These are phyloP conservation scores for Trichophyton benhamiae DNA, from an alignment of 2,329 filamentous ascomycete genomes.

Conservation along the genomic window DNA sequence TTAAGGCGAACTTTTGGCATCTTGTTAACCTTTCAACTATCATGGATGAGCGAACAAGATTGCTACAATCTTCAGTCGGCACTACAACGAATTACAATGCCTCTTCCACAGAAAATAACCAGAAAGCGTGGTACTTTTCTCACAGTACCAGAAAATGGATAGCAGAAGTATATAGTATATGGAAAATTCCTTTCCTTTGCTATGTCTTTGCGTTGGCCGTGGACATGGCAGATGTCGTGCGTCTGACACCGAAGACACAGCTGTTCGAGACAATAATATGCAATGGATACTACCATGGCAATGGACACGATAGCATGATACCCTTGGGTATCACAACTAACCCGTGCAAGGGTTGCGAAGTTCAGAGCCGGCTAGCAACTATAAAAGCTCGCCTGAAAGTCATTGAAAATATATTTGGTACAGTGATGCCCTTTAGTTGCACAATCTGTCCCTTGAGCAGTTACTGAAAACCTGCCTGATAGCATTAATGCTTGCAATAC, in stretches of 20 bases:
- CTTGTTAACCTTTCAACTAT: no score
- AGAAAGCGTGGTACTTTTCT: neutral
- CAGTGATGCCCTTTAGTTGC: neutral
- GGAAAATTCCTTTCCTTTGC: neutral
- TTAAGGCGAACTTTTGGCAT: no score
- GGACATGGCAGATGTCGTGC: neutral
- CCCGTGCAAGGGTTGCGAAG: neutral
- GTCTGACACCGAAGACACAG: neutral
- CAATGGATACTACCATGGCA: neutral
- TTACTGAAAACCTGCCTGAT: neutral
- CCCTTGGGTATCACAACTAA: neutral
- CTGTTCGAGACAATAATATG: slow-evolving; percentile 4
- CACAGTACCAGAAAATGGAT: neutral
- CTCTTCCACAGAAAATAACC: neutral
- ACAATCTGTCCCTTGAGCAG: neutral
- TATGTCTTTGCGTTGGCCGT: neutral
- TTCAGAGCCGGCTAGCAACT: neutral
- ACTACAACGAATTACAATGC: neutral
- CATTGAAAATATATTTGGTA: slow-evolving; percentile 3
- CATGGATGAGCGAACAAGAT: neutral
- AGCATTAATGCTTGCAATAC: slow-evolving; percentile 6
- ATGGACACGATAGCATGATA: neutral
- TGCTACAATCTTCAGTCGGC: neutral
- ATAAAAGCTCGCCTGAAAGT: slow-evolving; percentile 1
- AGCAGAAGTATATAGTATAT: neutral